Evolutionary conservation across 768 basidiomycete genomes (phyloP), one percentile per base, ranked within the genome.

Genomic region (Termitomyces sp.): DNA sequence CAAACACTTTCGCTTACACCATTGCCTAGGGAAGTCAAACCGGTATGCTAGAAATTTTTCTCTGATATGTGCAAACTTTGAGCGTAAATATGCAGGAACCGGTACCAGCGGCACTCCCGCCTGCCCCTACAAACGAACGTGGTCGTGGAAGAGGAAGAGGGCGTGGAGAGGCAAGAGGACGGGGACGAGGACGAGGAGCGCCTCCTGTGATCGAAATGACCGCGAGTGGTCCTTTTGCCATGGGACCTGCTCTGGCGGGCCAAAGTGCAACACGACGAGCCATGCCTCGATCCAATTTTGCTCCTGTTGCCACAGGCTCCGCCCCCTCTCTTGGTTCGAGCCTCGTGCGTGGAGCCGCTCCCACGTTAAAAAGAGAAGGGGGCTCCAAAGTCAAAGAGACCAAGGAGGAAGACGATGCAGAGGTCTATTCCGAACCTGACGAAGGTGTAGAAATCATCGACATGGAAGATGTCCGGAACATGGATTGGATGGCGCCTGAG

Each of bases 401-500:
- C 38, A 69, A 68, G 58, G 58, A 62, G 22, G 66, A 78, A 45
- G 76, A 79, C 17, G 82, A 87, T 17, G 83, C 74, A 6, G 90
- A 91, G 56, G 76, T 77, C 19, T 92, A 93, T 69, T 93, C 91
- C 17, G 91, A 93, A 57, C 88, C 89, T 12, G 91, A 93, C 62
- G 88, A 91, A 53, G 90, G 88, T 11, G 87, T 92, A 24, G 88
- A 92, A 70, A 90, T 93, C 51, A 74, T 93, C 40, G 91, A 93
- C 63, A 87, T 93, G 81, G 83, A 85, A 30, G 77, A 85, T 55
- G 83, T 93, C 30, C 71, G 78, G 49, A 74, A 83, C 58, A 82
- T 93, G 83, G 91, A 93, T 67, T 91, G 85, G 83, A 90, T 90
- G 85, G 91, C 91, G 8, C 91, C 91, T 0, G 89, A 92, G 65